phyloP scores from a whole-genome alignment of 139 green algal genomes.

The Astrephomene gubernaculifera region DNA sequence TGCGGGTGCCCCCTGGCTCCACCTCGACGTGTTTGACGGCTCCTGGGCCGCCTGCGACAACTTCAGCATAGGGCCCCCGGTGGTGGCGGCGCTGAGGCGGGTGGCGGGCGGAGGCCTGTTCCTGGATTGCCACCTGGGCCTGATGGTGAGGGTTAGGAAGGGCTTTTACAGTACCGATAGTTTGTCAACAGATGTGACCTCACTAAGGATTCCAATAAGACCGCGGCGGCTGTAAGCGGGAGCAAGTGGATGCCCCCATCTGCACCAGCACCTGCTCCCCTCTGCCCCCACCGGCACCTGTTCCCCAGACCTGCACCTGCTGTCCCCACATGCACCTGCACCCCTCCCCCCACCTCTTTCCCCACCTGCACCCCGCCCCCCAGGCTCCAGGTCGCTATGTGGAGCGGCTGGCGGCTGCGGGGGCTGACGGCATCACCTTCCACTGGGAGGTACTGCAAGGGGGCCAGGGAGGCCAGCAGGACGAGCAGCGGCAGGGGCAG shows the following conservation, averaged over 20 bases:
- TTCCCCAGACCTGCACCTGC: no score
- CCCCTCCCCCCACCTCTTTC: background rate
- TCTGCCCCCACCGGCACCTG: no score
- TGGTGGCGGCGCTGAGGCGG: constrained; percentile 68
- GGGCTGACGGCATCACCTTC: constrained; percentile 50
- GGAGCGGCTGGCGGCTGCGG: constrained; percentile 15
- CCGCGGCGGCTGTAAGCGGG: no score
- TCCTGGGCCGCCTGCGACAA: constrained; percentile 53
- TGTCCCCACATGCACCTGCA: background rate
- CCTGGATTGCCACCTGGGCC: constrained; percentile 82
- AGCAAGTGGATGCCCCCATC: no score
- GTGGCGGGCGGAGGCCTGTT: constrained; percentile 37
- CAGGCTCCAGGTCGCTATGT: constrained; percentile 46
- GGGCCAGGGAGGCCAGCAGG: background rate
- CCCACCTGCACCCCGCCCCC: background rate
- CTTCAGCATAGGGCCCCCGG: constrained; percentile 77
- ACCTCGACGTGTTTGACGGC: constrained; percentile 52
- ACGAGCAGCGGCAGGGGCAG: background rate
- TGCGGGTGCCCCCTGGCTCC: constrained; percentile 23
- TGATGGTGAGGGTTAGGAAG: constrained; percentile 33
- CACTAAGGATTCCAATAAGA: no score
- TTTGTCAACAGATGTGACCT: background rate
- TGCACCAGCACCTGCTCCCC: no score
- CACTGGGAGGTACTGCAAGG: constrained; percentile 47
- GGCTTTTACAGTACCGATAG: no score